Conservation (phyloP, 2,329 filamentous ascomycete genomes). For the Ophiostoma tasmaniense region DNA sequence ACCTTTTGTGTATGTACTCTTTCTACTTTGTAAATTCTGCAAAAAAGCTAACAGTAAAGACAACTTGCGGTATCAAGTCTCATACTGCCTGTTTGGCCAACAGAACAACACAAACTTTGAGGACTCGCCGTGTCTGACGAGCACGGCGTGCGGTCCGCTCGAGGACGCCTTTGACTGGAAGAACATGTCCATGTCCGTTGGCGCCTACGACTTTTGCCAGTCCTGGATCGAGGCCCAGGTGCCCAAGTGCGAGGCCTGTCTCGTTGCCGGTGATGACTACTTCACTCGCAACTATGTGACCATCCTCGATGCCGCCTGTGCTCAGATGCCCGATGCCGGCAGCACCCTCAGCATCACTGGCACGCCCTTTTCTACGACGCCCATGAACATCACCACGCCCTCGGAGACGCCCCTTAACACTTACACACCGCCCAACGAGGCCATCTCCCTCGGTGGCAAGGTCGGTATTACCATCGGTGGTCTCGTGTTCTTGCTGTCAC, state of each 20-base stretch:
- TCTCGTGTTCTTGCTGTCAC: constrained; percentile 38
- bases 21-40: no score
- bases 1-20: constrained; percentile 32
- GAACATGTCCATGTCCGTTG: constrained; percentile 33
- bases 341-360: constrained; percentile 34
- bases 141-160: constrained; percentile 31
- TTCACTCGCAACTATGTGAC: constrained; percentile 42
- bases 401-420: constrained; percentile 33
- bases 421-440: constrained; percentile 36
- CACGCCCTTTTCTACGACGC: constrained; percentile 33
- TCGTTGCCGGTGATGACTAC: constrained; percentile 37
- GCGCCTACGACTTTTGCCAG: neutral
- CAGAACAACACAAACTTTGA: constrained; percentile 31
- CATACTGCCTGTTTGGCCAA: constrained; percentile 39
- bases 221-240: constrained; percentile 26
- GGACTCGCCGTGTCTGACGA: constrained; percentile 26
- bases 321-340: constrained; percentile 35
- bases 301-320: constrained; percentile 40
- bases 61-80: constrained; percentile 41
- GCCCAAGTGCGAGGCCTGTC: constrained; percentile 41
- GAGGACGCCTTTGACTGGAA: constrained; percentile 39
- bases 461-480: constrained; percentile 50
- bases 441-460: constrained; percentile 45
- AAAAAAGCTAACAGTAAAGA: constrained; percentile 22
- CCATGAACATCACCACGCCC: constrained; percentile 44